Percentiles rank a stretch among this genome's conserved stretches.
phyloP scores from a whole-genome alignment of 129 eudicot species.

The Tagetes patula region DNA sequence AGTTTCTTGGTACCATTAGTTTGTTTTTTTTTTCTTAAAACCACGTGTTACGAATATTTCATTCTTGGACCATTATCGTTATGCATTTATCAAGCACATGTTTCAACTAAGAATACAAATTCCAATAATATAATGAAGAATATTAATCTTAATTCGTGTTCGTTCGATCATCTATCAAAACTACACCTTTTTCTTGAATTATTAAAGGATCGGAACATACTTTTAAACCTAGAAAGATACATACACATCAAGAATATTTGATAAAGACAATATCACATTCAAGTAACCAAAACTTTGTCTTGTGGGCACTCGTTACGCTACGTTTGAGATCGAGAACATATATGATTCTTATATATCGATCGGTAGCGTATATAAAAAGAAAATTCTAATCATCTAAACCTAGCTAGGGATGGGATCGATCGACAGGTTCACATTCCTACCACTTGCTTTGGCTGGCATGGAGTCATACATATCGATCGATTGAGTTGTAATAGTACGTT shows the following conservation, averaged over 20 bases:
- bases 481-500: background rate
- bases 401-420: too few species aligned
- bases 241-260: conserved; percentile 28
- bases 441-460: background rate
- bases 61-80: conserved; percentile 26
- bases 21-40: conserved; percentile 16
- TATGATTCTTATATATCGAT: background rate
- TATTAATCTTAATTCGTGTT: conserved; percentile 22
- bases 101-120: conserved; percentile 17
- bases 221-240: conserved; percentile 26
- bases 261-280: conserved; percentile 1
- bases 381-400: conserved; percentile 3
- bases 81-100: conserved; percentile 10
- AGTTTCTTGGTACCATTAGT: conserved; percentile 18
- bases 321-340: conserved; percentile 6
- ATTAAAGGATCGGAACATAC: conserved; percentile 23
- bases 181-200: conserved; percentile 29
- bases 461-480: background rate
- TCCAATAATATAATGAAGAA: conserved; percentile 26
- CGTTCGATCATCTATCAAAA: conserved; percentile 18
- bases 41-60: conserved; percentile 26
- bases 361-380: background rate
- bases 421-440: conserved; percentile 18
- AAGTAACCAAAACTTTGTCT: conserved; percentile 5
- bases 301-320: conserved; percentile 16